phyloP scores from a whole-genome alignment of 2,329 filamentous ascomycete species.

The Xylariaceae sp. region DNA sequence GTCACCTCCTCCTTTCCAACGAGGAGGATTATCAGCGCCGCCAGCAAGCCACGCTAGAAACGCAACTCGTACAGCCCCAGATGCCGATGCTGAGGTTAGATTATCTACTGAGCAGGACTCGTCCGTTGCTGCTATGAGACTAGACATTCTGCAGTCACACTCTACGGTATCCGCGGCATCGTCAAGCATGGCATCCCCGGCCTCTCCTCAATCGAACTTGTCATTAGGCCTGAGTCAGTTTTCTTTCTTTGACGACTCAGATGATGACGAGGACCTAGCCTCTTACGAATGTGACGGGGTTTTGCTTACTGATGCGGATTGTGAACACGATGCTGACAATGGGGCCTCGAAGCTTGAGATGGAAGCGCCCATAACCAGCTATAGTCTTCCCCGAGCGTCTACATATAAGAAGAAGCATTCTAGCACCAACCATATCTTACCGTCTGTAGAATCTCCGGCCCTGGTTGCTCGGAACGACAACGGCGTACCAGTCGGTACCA shows the following conservation, averaged over 20 bases:
- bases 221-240: conserved; percentile 47
- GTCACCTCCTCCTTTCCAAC: conserved; percentile 60
- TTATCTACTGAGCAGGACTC: conserved; percentile 10
- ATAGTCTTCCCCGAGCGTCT: conserved; percentile 53
- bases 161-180: conserved; percentile 40
- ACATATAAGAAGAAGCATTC: conserved; percentile 37
- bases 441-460: conserved; percentile 38
- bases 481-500: conserved; percentile 34
- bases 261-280: conserved; percentile 49
- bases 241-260: conserved; percentile 56
- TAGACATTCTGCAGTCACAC: conserved; percentile 38
- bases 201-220: conserved; percentile 47
- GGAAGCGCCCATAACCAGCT: conserved; percentile 46
- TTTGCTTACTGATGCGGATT: conserved; percentile 34
- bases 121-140: conserved; percentile 17
- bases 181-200: conserved; percentile 43
- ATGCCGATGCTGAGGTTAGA: conserved; percentile 26
- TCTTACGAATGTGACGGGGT: conserved; percentile 47
- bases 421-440: conserved; percentile 27
- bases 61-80: conserved; percentile 15
- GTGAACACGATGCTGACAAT: conserved; percentile 28
- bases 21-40: conserved; percentile 45
- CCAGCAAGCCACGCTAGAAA: conserved; percentile 33
- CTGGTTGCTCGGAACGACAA: conserved; percentile 40
- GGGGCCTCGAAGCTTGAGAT: conserved; percentile 29